Evolutionary conservation across 225 moss, liverwort and hornwort species (phyloP), one percentile per base, ranked within the genome.

Genomic region (Antitrichia curtipendula): DNA sequence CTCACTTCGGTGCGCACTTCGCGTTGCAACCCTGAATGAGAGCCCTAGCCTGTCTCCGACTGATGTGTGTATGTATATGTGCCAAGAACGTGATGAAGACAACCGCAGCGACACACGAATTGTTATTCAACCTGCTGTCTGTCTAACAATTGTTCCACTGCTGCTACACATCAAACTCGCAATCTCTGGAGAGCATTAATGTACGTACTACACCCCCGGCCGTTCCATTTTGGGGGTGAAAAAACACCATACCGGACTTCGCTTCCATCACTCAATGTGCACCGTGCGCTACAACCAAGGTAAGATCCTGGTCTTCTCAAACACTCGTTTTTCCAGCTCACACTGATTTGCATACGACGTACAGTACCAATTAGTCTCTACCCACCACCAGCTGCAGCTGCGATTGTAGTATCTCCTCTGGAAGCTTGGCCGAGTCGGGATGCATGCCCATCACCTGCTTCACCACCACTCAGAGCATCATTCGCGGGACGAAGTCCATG

Each of bases 71-170:
- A 38, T 71, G 62, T 11, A 10, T 8, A 22, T 54, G 40, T 58
- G 88, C 88, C 88, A 88, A 88, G 90, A 88, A 90, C 78, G 69
- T 31, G 50, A 75, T 34, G 89, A 50, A 49, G 71, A 61, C 70
- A 31, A 63, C 40, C 62, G 50, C 78, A 47, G 31, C 13, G 52
- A 82, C 34, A 43, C 50, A 40, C 85, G 88, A 86, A 91, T 91
- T 78, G 32, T 32, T 69, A 8, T 52, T 75, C 84, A 50, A 81
- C 61, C 81, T 81, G 78, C 41, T 28, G 62, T 45, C 47, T 12
- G 38, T 66, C 54, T 28, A 49, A n/a, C 69, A 85, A 85, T 73
- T 75, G 59, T 40, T 36, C 84, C 66, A 57, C 79, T 57, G 68
- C 73, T 45, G 63, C 57, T 78, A 32, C 34, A 56, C 15, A 63